phyloP scores from a whole-genome alignment of 192 early-diverging fungal genomes.

The Coemansia sp. region DNA sequence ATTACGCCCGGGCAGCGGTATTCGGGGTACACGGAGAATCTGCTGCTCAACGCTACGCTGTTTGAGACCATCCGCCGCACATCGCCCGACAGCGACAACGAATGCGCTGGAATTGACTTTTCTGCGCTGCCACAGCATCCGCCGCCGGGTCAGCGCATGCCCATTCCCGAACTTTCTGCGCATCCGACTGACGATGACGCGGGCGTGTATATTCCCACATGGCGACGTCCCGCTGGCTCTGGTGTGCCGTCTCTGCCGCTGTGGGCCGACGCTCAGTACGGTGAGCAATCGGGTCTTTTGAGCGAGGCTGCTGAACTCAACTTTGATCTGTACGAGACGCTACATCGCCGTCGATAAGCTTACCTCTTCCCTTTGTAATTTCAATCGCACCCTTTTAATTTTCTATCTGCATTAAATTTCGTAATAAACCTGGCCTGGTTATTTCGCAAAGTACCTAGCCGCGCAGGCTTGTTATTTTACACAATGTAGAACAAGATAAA shows the following conservation, averaged over 20 bases:
- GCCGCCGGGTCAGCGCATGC: slow-evolving; percentile 1
- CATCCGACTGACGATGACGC: slow-evolving; percentile 7
- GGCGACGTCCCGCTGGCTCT: slow-evolving; percentile 25
- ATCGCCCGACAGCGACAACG: not conserved
- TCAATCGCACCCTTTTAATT: not conserved
- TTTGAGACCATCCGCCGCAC: slow-evolving; percentile 51
- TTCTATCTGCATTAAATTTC: too few species aligned
- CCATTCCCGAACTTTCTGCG: not conserved
- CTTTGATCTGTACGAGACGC: slow-evolving; percentile 53
- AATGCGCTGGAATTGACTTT: not conserved
- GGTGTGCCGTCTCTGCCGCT: slow-evolving; percentile 15
- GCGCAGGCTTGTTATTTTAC: too few species aligned
- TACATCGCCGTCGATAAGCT: slow-evolving; percentile 31
- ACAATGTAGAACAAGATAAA: too few species aligned
- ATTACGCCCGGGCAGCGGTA: slow-evolving; percentile 48
- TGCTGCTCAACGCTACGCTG: slow-evolving; percentile 47
- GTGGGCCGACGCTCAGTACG: slow-evolving; percentile 33
- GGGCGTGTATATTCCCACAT: slow-evolving; percentile 52
- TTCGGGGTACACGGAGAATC: slow-evolving; percentile 48
- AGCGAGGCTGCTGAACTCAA: slow-evolving; percentile 52
- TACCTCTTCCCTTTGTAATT: not conserved
- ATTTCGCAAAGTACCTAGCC: too few species aligned
- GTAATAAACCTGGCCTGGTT: too few species aligned
- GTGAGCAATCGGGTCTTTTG: slow-evolving; percentile 35
- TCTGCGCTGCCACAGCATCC: not conserved